phyloP scores from a whole-genome alignment of 257 asterid genomes.

The Solanum chmielewskii region DNA sequence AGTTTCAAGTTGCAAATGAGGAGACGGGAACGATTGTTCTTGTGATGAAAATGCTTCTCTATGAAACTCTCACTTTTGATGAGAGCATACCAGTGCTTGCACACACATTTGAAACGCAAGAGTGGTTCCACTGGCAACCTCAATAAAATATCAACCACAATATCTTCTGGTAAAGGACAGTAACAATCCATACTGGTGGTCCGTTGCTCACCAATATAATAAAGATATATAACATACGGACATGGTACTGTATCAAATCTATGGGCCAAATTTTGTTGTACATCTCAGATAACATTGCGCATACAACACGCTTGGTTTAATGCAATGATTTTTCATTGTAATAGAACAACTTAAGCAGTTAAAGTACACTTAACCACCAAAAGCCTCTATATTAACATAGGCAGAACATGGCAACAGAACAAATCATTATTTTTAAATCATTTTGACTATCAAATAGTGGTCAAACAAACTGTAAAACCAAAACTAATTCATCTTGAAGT shows the following conservation, averaged over 20 bases:
- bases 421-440: neutral
- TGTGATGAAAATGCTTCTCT: slow-evolving; percentile 13
- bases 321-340: neutral
- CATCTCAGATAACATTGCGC: neutral
- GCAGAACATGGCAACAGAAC: neutral
- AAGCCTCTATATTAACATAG: neutral
- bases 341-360: neutral
- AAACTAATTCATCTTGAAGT: neutral
- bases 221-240: neutral
- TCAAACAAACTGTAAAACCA: neutral
- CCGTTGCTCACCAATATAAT: neutral
- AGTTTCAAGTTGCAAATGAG: neutral
- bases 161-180: slow-evolving; percentile 11
- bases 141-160: slow-evolving; percentile 12
- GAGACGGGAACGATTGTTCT: slow-evolving; percentile 12
- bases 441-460: neutral
- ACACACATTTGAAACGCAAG: slow-evolving; percentile 21
- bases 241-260: neutral
- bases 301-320: neutral
- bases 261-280: neutral
- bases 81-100: slow-evolving; percentile 27
- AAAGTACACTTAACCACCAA: neutral
- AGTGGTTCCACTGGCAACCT: slow-evolving; percentile 25
- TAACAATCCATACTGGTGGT: neutral
- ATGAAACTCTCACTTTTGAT: slow-evolving; percentile 15